A percentile compares a stretch with the other conserved stretches of the same genome.
These are phyloP conservation scores for Didymellaceae sp. DNA, from an alignment of 2,329 filamentous ascomycete species.

Conservation along the genomic window DNA sequence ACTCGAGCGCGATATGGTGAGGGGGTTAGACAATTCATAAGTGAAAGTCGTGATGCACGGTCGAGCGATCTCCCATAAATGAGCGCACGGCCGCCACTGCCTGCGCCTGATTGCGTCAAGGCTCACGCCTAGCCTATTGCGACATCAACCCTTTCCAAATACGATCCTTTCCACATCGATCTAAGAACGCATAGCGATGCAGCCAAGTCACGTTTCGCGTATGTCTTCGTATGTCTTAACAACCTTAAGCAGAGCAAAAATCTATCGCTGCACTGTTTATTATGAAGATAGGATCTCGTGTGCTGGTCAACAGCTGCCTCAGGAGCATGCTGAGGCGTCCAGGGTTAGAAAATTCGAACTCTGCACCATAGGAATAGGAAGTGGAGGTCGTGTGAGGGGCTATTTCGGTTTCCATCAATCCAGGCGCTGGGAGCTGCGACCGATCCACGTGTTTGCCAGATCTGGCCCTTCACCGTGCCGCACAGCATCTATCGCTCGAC, in stretches of 20 bases:
- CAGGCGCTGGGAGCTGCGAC: conserved; percentile 6
- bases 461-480: conserved; percentile 1
- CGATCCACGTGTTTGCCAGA: conserved; percentile 4
- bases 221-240: neutral
- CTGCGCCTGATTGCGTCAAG: conserved; percentile 17
- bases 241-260: neutral
- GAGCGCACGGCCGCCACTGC: conserved; percentile 13
- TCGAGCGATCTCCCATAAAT: conserved; percentile 11
- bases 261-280: too few species aligned
- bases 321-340: neutral
- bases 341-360: neutral
- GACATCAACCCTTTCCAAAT: conserved; percentile 5
- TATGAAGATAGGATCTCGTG: too few species aligned
- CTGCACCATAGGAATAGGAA: neutral
- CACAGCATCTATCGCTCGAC: neutral
- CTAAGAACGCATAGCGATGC: neutral
- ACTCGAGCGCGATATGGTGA: neutral
- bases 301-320: neutral
- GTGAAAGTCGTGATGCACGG: conserved; percentile 5
- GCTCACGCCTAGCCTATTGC: conserved; percentile 5
- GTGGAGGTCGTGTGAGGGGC: conserved; percentile 3
- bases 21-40: conserved; percentile 1
- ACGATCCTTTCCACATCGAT: neutral
- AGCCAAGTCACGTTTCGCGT: neutral
- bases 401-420: neutral